A percentile compares a stretch with the other conserved stretches of the same genome.
These are phyloP conservation scores for Quercus engelmannii DNA, from an alignment of 306 rosid genomes.

Conservation along the genomic window DNA sequence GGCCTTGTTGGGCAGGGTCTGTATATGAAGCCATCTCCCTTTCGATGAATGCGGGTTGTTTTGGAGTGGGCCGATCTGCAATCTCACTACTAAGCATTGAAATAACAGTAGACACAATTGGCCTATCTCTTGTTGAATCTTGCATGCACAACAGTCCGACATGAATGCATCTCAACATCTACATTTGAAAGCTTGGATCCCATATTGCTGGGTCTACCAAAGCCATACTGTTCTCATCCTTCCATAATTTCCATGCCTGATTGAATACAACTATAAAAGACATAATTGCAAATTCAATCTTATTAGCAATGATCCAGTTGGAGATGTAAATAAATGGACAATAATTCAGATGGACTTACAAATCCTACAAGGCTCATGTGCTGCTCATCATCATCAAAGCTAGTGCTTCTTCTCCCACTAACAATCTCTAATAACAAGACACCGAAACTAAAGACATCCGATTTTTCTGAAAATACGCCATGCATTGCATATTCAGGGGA, in stretches of 20 bases:
- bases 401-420: slow-evolving; percentile 33
- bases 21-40: background rate
- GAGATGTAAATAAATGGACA: no score
- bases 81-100: slow-evolving; percentile 29
- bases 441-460: slow-evolving; percentile 28
- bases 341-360: slow-evolving; percentile 7
- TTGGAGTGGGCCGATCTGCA: slow-evolving; percentile 8
- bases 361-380: slow-evolving; percentile 34
- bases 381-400: slow-evolving; percentile 22
- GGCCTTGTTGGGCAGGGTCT: background rate
- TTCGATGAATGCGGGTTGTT: background rate
- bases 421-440: slow-evolving; percentile 31
- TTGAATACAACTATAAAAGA: background rate
- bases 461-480: slow-evolving; percentile 33
- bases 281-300: background rate
- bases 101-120: slow-evolving; percentile 8
- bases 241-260: slow-evolving; percentile 37
- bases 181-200: background rate
- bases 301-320: no score
- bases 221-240: background rate
- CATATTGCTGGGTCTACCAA: slow-evolving; percentile 18
- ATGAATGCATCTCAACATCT: slow-evolving; percentile 24
- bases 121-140: slow-evolving; percentile 27
- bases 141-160: slow-evolving; percentile 26
- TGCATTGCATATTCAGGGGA: slow-evolving; percentile 34